Percentiles rank a stretch among this genome's conserved stretches.
phyloP scores from a whole-genome alignment of 2,329 filamentous ascomycete genomes.

The Hymenoscyphus repandus region DNA sequence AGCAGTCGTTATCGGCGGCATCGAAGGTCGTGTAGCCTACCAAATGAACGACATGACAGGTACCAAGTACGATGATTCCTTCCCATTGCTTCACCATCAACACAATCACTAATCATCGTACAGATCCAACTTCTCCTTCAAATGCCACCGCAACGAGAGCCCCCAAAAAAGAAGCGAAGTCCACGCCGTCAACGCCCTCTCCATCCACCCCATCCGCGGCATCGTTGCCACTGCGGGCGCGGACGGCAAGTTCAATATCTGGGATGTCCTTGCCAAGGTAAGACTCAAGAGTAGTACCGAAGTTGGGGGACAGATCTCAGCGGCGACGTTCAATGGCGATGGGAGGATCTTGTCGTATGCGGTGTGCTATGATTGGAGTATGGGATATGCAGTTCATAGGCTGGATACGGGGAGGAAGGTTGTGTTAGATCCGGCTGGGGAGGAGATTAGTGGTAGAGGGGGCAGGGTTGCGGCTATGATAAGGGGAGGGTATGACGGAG shows the following conservation, averaged over 20 bases:
- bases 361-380: conserved; percentile 94
- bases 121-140: conserved; percentile 92
- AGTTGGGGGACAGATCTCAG: conserved; percentile 77
- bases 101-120: not conserved
- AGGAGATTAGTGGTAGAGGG: too few relatives aligned
- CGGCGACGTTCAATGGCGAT: conserved; percentile 81
- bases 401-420: conserved; percentile 68
- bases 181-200: conserved; percentile 90
- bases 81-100: not conserved
- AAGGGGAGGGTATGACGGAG: too few relatives aligned
- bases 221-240: conserved; percentile 92
- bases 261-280: conserved; percentile 85
- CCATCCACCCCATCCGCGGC: conserved; percentile 88
- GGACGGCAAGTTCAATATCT: conserved; percentile 92
- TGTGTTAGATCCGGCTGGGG: conserved; percentile 58
- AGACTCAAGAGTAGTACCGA: conserved; percentile 80
- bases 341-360: conserved; percentile 82
- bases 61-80: not conserved
- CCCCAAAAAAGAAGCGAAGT: conserved; percentile 72
- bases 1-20: conserved; percentile 87
- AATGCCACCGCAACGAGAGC: conserved; percentile 82
- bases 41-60: not conserved
- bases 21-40: conserved; percentile 75
- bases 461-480: too few relatives aligned
- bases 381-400: conserved; percentile 84